These are phyloP conservation scores for Verticillium dahliae DNA, from an alignment of 2,329 filamentous ascomycete species.

Conservation along the genomic window DNA sequence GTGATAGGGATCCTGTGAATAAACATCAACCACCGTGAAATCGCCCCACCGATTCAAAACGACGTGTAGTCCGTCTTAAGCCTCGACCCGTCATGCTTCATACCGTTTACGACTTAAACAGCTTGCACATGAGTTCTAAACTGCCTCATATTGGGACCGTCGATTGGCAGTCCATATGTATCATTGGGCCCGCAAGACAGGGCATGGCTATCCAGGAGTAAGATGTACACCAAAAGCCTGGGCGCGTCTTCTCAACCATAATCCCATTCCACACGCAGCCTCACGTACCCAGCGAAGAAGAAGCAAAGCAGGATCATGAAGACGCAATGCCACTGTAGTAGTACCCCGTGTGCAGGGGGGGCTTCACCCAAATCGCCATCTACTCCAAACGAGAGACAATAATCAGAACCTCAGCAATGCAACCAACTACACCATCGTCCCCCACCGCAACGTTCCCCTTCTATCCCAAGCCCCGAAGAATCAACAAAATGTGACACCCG, in stretches of 20 bases:
- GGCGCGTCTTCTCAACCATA: not conserved
- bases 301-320: not conserved
- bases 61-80: too few relatives aligned
- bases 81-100: too few relatives aligned
- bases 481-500: too few relatives aligned
- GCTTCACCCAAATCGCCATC: not conserved
- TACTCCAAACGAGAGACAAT: not conserved
- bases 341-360: not conserved
- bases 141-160: too few relatives aligned
- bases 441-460: not conserved
- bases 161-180: too few relatives aligned
- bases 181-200: too few relatives aligned
- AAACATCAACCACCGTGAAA: too few relatives aligned
- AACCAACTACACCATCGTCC: not conserved
- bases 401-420: not conserved
- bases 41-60: too few relatives aligned
- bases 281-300: not conserved
- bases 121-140: too few relatives aligned
- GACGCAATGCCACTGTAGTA: not conserved
- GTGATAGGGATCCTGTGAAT: too few relatives aligned
- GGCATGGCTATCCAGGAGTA: not conserved
- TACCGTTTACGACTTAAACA: too few relatives aligned
- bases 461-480: not conserved
- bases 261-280: not conserved
- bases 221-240: not conserved